Base-by-base conservation (phyloP, 495 filamentous ascomycete genomes). In the Penicillium arizonense region DNA sequence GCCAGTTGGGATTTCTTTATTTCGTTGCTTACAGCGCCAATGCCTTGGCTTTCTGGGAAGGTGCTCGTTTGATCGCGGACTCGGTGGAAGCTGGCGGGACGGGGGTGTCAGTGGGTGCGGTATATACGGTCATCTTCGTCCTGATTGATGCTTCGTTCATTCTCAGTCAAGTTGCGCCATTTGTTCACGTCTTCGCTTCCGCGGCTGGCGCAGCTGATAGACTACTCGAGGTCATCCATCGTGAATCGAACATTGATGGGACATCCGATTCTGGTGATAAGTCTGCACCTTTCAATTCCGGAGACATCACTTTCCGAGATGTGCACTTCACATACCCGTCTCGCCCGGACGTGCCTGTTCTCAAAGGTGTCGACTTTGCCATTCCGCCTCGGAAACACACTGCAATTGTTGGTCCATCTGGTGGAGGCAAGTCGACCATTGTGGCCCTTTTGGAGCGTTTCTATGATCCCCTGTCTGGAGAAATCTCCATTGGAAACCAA, bases 391-490 rank as follows among this genome's bases (percentile, higher is more conserved):
- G 77, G 14, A 79, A 83, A 54, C 71, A 76, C 42, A 85, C 85
- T 0, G 86, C 84, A 0, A 79, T 90, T 40, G 83, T 90, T 1
- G 87, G 87, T 1, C 67, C 82, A 4, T 87, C 84, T n/a, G 86
- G 87, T 2, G 80, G 81, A 46, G 87, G 86, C 3, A 90, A 90
- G 58, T 86, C 83, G 1, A 88, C 86, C 10, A 65, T 88, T 36
- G 77, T 78, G 3, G 75, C 76, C 8, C 65, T 87, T 11, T 49
- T 85, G 4, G 73, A 79, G 48, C 74, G 84, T 9, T 75, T 85
- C 43, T 77, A 76, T 38, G 70, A 78, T 44, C 67, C 74, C 8
- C 55, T 56, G 3, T 51, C 62, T 1, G 77, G 77, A 4, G 35
- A 59, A 8, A 70, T 88, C 30, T 50, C 56, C 0, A 64, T 88